These are phyloP conservation scores for Zopfia rhizophila DNA, from an alignment of 2,329 filamentous ascomycete genomes.

Conservation along the genomic window DNA sequence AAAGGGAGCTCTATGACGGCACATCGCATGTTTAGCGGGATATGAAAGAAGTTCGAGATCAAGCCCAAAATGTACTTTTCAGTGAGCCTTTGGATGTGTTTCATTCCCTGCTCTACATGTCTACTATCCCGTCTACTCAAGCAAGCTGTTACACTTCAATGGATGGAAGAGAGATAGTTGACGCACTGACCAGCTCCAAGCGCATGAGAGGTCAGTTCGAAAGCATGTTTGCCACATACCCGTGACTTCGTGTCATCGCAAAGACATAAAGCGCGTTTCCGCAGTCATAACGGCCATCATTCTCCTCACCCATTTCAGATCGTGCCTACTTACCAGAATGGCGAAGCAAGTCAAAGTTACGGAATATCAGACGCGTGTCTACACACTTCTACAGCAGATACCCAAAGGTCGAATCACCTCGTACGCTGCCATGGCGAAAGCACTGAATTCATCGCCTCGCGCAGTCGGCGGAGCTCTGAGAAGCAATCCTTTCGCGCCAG, in stretches of 20 bases:
- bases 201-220: constrained; percentile 45
- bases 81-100: too few species aligned
- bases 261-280: constrained; percentile 19
- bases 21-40: too few species aligned
- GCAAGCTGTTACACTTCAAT: too few species aligned
- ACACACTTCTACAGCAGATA: constrained; percentile 78
- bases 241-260: constrained; percentile 40
- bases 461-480: constrained; percentile 82
- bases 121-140: too few species aligned
- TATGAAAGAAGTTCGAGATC: too few species aligned
- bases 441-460: constrained; percentile 76
- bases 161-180: too few species aligned
- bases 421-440: constrained; percentile 76
- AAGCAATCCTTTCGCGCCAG: constrained; percentile 82
- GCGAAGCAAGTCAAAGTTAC: constrained; percentile 37
- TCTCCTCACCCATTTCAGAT: too few species aligned
- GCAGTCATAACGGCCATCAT: too few species aligned
- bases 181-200: too few species aligned
- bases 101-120: too few species aligned
- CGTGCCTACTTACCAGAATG: constrained; percentile 20
- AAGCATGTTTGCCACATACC: constrained; percentile 34
- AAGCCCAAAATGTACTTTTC: too few species aligned
- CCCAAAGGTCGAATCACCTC: constrained; percentile 80
- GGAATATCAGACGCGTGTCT: constrained; percentile 63
- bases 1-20: too few species aligned